Conservation (phyloP, 2,329 filamentous ascomycete genomes). For the Davidsoniella neocaledoniae region DNA sequence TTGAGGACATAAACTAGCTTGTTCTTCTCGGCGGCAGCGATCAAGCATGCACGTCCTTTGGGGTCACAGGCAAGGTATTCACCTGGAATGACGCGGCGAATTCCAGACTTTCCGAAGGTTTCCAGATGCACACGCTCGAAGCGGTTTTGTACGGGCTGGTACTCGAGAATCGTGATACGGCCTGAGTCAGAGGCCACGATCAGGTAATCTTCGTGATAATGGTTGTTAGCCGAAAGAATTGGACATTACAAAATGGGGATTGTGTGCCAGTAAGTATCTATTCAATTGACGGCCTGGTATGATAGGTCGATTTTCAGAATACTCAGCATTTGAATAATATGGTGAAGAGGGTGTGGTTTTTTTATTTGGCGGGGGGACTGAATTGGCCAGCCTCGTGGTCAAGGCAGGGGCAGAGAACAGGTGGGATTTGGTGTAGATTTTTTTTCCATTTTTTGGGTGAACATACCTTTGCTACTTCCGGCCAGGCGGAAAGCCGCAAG, state of each 20-base stretch:
- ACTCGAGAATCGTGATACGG: slow-evolving; percentile 86
- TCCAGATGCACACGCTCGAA: slow-evolving; percentile 87
- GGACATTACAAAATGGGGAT: not conserved
- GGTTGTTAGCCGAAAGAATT: too few relatives aligned
- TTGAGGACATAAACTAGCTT: slow-evolving; percentile 98
- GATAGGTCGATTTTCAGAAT: slow-evolving; percentile 6
- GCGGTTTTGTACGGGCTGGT: slow-evolving; percentile 66
- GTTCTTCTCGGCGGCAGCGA: slow-evolving; percentile 94
- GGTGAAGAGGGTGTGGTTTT: not conserved
- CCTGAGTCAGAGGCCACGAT: slow-evolving; percentile 93
- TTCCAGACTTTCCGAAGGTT: slow-evolving; percentile 94
- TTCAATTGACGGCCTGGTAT: slow-evolving; percentile 3
- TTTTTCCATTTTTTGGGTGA: slow-evolving; percentile 16
- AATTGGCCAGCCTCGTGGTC: not conserved
- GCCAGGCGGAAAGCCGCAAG: slow-evolving; percentile 82
- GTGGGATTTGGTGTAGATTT: not conserved
- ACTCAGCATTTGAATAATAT: slow-evolving; percentile 9
- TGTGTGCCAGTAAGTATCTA: not conserved
- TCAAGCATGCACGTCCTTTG: slow-evolving; percentile 85
- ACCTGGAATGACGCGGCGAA: slow-evolving; percentile 82
- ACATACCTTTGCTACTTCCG: slow-evolving; percentile 89
- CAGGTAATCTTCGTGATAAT: slow-evolving; percentile 57
- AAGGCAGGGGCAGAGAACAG: not conserved
- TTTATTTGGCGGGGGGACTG: not conserved
- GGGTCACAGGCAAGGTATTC: slow-evolving; percentile 94